Evolutionary conservation across 2,329 filamentous ascomycete species (phyloP).

Genomic region (Phyllosticta capitalensis): DNA sequence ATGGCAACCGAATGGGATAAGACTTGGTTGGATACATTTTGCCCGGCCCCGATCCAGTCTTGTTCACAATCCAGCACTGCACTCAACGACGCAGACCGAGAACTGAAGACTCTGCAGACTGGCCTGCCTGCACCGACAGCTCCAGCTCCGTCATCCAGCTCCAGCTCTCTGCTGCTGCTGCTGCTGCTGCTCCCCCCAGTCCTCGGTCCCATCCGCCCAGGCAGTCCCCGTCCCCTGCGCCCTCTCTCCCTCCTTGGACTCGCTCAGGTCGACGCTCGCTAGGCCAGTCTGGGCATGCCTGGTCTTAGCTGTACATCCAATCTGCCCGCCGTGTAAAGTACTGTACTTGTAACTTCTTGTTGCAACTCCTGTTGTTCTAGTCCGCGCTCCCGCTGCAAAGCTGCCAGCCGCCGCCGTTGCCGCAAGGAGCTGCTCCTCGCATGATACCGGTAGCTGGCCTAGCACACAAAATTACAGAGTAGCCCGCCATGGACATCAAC

Average conservation of each 20-base stretch:
- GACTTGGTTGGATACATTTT: not conserved
- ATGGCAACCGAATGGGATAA: not conserved
- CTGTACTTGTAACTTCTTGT: not conserved
- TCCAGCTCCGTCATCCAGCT: too few relatives aligned
- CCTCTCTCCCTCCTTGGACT: not conserved
- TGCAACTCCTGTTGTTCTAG: not conserved
- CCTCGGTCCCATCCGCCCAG: too few relatives aligned
- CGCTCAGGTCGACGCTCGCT: not conserved
- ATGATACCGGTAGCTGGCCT: not conserved
- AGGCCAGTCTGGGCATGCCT: not conserved
- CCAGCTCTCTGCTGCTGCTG: too few relatives aligned
- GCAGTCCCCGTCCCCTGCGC: not conserved
- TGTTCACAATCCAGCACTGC: too few relatives aligned
- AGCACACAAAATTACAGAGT: not conserved
- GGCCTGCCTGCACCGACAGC: too few relatives aligned
- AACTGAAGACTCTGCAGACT: too few relatives aligned
- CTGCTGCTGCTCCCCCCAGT: too few relatives aligned
- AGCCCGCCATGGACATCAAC: slow-evolving; percentile 38
- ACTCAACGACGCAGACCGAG: too few relatives aligned
- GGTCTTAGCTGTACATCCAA: not conserved
- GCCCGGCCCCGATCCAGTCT: not conserved
- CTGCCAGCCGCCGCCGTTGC: not conserved
- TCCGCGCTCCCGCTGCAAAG: not conserved
- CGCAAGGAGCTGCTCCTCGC: not conserved
- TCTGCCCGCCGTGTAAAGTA: not conserved